Evolutionary conservation across 768 basidiomycete genomes (phyloP), one percentile per base, ranked within the genome.

Genomic region (Lentinula sp.): DNA sequence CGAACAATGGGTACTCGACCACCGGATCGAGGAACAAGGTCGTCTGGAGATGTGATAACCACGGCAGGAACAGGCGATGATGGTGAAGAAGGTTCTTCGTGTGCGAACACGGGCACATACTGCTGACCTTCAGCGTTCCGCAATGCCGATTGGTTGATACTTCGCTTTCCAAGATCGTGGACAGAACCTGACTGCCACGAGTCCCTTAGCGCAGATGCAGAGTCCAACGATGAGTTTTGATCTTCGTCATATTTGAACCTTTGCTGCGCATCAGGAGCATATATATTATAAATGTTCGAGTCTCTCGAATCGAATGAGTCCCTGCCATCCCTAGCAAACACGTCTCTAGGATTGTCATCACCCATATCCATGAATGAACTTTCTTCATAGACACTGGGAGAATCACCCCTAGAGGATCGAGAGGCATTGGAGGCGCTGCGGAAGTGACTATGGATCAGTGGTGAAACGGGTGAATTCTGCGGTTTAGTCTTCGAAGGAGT

Each of bases 361-460:
- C 23, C 63, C 35, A 32, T 41, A 5, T 54, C 53, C 35, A 41
- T 41, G 28, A 43, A 57, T 6, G 45, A 33, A 16, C 63, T 56
- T 64, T 66, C 57, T 54, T 67, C 20, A 46, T 56, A 36, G 61
- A 59, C 51, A 37, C 69, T 65, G 60, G 73, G 70, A 48, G 68
- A 67, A 36, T 54, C 36, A 62, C 62, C 54, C 23, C 69, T 65
- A 60, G 73, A 70, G 50, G 69, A 69, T 43, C 69, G 68, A 52
- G 79, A 76, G 41, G 73, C 70, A 3, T 75, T 71, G 33, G 80
- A 81, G 45, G 63, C 67, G 23, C 78, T 73, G 32, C 61, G 45
- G 67, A 84, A 84, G 56, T 72, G 71, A 12, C 80, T 75, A 64
- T 84, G 82, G 43, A 84, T 65, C 36, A 84, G 64, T 43, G 83